phyloP scores from a whole-genome alignment of 768 basidiomycete species.

The Tulasnella sp. region DNA sequence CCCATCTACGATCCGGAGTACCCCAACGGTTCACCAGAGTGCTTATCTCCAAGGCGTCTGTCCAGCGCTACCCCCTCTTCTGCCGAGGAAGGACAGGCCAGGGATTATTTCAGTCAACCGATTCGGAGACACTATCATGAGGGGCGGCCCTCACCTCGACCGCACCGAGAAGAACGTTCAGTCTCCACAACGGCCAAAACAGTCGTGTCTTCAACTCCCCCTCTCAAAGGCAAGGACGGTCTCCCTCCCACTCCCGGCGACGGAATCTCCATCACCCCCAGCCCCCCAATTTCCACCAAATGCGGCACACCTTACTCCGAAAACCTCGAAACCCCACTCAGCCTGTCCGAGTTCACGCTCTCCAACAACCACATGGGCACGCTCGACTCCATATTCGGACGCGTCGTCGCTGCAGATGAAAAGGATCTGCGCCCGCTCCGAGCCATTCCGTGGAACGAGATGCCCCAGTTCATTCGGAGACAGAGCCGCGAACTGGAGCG shows the following conservation, averaged over 20 bases:
- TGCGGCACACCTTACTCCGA: neutral
- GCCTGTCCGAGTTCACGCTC: neutral
- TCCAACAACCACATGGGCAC: neutral
- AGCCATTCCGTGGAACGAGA: neutral
- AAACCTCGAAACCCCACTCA: neutral
- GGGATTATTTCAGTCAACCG: neutral
- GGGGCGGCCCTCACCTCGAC: neutral
- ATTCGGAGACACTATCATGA: neutral
- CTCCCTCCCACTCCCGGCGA: neutral
- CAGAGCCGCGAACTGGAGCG: neutral
- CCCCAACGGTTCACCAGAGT: neutral
- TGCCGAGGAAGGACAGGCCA: neutral
- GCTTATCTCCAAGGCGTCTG: neutral
- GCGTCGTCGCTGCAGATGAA: neutral
- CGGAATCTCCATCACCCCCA: neutral
- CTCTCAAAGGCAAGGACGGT: neutral
- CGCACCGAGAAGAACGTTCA: neutral
- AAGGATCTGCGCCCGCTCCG: neutral
- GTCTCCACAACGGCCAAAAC: neutral
- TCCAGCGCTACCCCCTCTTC: neutral
- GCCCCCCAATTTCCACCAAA: neutral
- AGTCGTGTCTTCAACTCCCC: neutral
- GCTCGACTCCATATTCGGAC: neutral
- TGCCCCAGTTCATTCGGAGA: neutral
- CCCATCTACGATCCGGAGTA: constrained; percentile 3